phyloP scores from a whole-genome alignment of 2,329 filamentous ascomycete species.

The Sclerotinia subarctica region DNA sequence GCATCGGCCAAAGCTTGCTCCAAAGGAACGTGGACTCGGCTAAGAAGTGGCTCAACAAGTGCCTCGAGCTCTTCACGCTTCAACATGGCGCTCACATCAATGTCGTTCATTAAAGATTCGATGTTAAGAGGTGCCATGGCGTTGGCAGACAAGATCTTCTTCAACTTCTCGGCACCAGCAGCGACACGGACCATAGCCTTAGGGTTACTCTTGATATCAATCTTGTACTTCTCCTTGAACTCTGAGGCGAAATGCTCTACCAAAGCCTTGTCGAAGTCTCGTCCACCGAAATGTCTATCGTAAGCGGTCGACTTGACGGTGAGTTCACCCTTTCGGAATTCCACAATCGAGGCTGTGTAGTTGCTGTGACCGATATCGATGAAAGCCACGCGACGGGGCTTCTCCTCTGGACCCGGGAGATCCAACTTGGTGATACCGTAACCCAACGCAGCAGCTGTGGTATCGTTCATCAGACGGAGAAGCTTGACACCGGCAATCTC shows the following conservation, averaged over 20 bases:
- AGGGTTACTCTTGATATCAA: slow-evolving; percentile 86
- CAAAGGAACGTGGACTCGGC: slow-evolving; percentile 68
- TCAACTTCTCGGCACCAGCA: slow-evolving; percentile 90
- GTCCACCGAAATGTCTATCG: slow-evolving; percentile 95
- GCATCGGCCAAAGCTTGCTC: slow-evolving; percentile 94
- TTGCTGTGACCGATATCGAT: slow-evolving; percentile 96
- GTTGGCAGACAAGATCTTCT: slow-evolving; percentile 97
- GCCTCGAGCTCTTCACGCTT: slow-evolving; percentile 93
- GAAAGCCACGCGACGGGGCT: slow-evolving; percentile 85
- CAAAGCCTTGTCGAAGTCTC: slow-evolving; percentile 93
- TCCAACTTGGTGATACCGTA: slow-evolving; percentile 98
- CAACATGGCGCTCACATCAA: slow-evolving; percentile 84
- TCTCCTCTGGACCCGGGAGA: slow-evolving; percentile 83
- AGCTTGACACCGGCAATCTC: slow-evolving; percentile 92
- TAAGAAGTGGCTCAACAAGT: slow-evolving; percentile 79
- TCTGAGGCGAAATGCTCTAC: slow-evolving; percentile 93
- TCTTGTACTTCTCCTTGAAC: slow-evolving; percentile 97
- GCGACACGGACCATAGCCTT: slow-evolving; percentile 87
- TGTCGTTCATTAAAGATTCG: slow-evolving; percentile 97
- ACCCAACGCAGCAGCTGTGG: slow-evolving; percentile 89
- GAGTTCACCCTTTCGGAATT: slow-evolving; percentile 96
- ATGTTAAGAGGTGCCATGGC: slow-evolving; percentile 90
- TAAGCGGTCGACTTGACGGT: slow-evolving; percentile 88
- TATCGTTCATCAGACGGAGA: slow-evolving; percentile 95
- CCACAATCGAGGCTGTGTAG: slow-evolving; percentile 90